phyloP scores from a whole-genome alignment of 768 basidiomycete species.

The Panaeolus cyanescens region DNA sequence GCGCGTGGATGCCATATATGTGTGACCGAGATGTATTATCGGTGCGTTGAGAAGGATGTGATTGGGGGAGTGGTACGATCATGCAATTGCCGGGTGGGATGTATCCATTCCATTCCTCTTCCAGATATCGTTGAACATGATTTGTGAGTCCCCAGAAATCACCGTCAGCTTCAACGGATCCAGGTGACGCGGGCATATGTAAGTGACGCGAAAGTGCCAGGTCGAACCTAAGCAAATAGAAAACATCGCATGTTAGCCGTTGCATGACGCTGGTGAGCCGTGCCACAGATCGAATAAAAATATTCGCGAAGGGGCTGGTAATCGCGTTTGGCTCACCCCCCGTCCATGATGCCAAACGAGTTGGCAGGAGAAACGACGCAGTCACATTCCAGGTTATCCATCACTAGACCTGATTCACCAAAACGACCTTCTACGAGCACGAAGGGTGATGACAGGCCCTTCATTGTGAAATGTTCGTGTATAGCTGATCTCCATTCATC shows the following conservation, averaged over 20 bases:
- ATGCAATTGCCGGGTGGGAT: constrained; percentile 30
- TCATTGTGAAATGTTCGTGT: not conserved
- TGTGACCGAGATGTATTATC: not conserved
- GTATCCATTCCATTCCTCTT: constrained; percentile 24
- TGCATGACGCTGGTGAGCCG: too few relatives aligned
- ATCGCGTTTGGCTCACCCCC: constrained; percentile 11
- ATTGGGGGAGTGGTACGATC: constrained; percentile 19
- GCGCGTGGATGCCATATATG: constrained; percentile 12
- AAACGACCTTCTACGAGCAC: not conserved
- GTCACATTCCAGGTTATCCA: constrained; percentile 12
- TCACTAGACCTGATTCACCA: not conserved
- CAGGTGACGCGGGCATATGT: constrained; percentile 11
- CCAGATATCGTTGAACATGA: constrained; percentile 19
- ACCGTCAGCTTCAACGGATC: too few relatives aligned
- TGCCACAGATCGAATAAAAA: not conserved
- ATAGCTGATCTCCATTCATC: not conserved
- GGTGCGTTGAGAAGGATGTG: too few relatives aligned
- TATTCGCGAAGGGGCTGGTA: too few relatives aligned
- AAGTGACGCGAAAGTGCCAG: constrained; percentile 9
- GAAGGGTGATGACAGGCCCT: not conserved
- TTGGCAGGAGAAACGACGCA: constrained; percentile 26
- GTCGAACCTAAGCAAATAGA: constrained; percentile 14
- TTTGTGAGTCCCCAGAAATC: constrained; percentile 14
- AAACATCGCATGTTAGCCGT: too few relatives aligned
- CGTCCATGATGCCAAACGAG: constrained; percentile 21